These are phyloP conservation scores for Alternaria triticimaculans DNA, from an alignment of 2,329 filamentous ascomycete species.

Conservation along the genomic window DNA sequence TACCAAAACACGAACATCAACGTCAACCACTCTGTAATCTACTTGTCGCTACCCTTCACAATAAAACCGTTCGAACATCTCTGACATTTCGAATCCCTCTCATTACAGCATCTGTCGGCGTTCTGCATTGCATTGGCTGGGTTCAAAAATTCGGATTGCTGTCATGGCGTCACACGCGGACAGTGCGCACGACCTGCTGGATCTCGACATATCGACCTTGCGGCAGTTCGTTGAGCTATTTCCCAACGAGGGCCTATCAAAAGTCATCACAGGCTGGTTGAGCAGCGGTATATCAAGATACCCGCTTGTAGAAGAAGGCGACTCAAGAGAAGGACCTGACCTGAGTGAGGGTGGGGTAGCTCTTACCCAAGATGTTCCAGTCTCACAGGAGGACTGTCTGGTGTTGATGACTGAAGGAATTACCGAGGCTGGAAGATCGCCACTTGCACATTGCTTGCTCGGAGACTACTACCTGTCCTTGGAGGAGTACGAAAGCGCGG, in stretches of 20 bases:
- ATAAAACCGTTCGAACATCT: background rate
- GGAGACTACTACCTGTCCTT: constrained; percentile 82
- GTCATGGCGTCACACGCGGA: constrained; percentile 45
- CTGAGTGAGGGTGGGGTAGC: constrained; percentile 53
- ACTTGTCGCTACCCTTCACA: background rate
- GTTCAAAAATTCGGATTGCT: constrained; percentile 6
- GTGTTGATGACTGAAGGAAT: constrained; percentile 74
- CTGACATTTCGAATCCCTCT: background rate
- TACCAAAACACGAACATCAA: constrained; percentile 34
- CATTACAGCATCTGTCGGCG: background rate
- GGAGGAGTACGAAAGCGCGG: constrained; percentile 83
- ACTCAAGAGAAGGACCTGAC: constrained; percentile 48
- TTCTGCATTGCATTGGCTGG: constrained; percentile 4
- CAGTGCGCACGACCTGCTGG: constrained; percentile 52
- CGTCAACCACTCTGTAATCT: constrained; percentile 17
- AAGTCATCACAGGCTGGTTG: constrained; percentile 82
- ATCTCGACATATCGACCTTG: constrained; percentile 80
- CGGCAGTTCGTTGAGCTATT: constrained; percentile 84
- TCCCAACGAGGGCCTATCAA: constrained; percentile 80
- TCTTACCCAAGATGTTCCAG: constrained; percentile 57
- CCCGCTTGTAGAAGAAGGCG: constrained; percentile 56
- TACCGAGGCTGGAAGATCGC: constrained; percentile 64
- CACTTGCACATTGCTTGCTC: constrained; percentile 83
- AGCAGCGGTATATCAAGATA: constrained; percentile 86
- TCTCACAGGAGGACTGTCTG: constrained; percentile 79